Base-by-base conservation (phyloP, 805 yeast genomes). In the Saccharomycopsis babjevae region DNA sequence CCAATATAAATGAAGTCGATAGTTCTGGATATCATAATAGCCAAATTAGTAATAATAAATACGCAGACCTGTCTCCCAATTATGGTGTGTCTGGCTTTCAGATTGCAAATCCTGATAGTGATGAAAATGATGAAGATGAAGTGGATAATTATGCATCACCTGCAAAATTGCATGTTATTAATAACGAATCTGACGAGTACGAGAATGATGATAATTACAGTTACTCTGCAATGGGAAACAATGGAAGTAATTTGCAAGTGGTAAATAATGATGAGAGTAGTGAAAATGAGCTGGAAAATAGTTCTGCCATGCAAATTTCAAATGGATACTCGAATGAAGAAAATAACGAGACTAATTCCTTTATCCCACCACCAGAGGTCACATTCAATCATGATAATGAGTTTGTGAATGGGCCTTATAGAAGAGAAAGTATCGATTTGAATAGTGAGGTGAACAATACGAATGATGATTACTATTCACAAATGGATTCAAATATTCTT, bases 121-220 rank as follows among this genome's bases (percentile, higher is more conserved):
- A 58, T 42, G 62, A 46, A 16, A 10, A 36, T 16, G 59, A 56
- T 7, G 52, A 20, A 22, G 59, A 56, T 7, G 52, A 20, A 22
- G 32, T 20, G 16, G 54, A 57, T 38, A 39, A 54, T 30, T 59
- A 56, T 7, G 30, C 42, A 16, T 60, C 62, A 11, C 58, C 59
- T 11, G 52, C 40, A 50, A 28, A 28, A 20, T 43, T 43, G 30
- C 52, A 10, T 20, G 52, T 43, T 6, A 43, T 43, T 10, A 43
- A 43, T 22, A 43, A 43, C 7, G 52, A 43, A 5, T 61, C 64
- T 38, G 59, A 59, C 38, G 59, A 59, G 22, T 59, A 52, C 32
- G 54, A 56, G 18, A 61, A 61, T 40, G 57, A 50, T 28, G 57
- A 57, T n/a, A 40, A 11, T 11, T 57, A 57, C 13, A 46, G n/a